These are phyloP conservation scores for Xylaria castorea DNA, from an alignment of 495 filamentous ascomycete species.

Conservation along the genomic window DNA sequence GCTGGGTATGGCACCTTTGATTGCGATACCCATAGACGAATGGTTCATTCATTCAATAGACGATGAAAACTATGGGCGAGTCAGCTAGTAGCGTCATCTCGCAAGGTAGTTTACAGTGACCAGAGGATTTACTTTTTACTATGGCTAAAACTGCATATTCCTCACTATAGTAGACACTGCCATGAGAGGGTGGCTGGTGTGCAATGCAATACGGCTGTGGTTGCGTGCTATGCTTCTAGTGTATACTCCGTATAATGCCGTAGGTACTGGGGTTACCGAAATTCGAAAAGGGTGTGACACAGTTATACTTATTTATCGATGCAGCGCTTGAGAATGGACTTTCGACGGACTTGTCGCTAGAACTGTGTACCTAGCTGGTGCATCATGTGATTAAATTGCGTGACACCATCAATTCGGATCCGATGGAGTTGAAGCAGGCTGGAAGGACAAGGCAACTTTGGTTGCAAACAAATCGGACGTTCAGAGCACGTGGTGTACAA, in stretches of 20 bases:
- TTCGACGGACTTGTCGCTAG: background rate
- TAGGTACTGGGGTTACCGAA: background rate
- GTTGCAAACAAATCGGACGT: constrained; percentile 1
- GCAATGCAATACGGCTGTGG: background rate
- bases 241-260: background rate
- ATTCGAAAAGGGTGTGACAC: background rate
- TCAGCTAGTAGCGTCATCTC: background rate
- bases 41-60: background rate
- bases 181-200: constrained; percentile 10
- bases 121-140: background rate
- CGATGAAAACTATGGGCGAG: background rate
- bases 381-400: background rate
- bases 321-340: too few relatives aligned
- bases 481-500: background rate
- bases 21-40: background rate
- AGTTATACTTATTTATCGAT: too few relatives aligned
- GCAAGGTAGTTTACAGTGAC: background rate
- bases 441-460: background rate
- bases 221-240: background rate
- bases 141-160: background rate
- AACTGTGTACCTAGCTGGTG: background rate
- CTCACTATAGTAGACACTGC: background rate
- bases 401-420: background rate
- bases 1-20: background rate
- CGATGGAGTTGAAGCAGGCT: background rate